A percentile compares a stretch with the other conserved stretches of the same genome.
Evolutionary conservation across 495 filamentous ascomycete genomes (phyloP).

Genomic region (Tuber magnatum): DNA sequence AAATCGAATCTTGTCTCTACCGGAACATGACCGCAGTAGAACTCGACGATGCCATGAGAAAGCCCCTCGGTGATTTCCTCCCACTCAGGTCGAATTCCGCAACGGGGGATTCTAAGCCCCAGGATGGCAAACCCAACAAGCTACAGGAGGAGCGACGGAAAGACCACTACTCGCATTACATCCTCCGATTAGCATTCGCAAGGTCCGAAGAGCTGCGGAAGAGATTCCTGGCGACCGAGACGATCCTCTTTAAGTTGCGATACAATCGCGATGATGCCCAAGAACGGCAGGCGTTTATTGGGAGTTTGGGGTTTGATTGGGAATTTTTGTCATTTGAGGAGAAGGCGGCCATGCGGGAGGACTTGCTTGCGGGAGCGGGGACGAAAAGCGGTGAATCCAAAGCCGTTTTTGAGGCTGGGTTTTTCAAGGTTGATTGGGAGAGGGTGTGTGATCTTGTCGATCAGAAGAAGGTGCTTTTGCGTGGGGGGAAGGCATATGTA

Average conservation of each 20-base stretch:
- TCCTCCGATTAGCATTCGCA: conserved; percentile 87
- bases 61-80: conserved; percentile 76
- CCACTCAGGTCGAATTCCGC: conserved; percentile 72
- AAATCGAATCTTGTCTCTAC: conserved; percentile 92
- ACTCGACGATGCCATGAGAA: conserved; percentile 67
- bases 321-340: conserved; percentile 73
- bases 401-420: conserved; percentile 58
- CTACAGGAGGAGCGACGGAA: conserved; percentile 68
- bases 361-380: conserved; percentile 52
- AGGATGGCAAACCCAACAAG: background rate
- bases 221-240: conserved; percentile 79
- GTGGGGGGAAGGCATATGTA: conserved; percentile 81
- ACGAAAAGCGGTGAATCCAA: conserved; percentile 39
- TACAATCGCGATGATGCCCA: conserved; percentile 61
- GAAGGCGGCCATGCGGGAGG: conserved; percentile 50
- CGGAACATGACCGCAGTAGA: conserved; percentile 77
- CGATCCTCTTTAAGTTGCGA: conserved; percentile 75
- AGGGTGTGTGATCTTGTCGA: conserved; percentile 86
- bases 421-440: conserved; percentile 95
- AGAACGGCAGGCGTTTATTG: conserved; percentile 71
- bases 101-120: conserved; percentile 39
- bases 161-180: conserved; percentile 98
- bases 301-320: conserved; percentile 69
- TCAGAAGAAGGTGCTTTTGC: conserved; percentile 64
- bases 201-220: conserved; percentile 85